Evolutionary conservation across 2,329 filamentous ascomycete species (phyloP).

Genomic region (Aspergillus fumigatiaffinis): DNA sequence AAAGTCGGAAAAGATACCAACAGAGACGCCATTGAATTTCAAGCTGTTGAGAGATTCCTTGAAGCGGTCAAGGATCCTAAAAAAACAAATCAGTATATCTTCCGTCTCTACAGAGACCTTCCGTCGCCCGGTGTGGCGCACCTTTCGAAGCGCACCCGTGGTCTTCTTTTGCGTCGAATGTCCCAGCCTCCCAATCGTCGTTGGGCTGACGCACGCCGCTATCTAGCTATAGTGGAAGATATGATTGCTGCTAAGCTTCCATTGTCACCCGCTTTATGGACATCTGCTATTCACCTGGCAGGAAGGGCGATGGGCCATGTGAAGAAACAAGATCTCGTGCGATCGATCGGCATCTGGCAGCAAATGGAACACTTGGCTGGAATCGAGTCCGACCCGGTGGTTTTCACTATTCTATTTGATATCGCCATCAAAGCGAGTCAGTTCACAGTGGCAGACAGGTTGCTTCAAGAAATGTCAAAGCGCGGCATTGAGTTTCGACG

Average conservation of each 20-base stretch:
- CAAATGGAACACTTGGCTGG: slow-evolving; percentile 78
- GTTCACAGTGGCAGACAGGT: slow-evolving; percentile 76
- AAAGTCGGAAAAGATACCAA: slow-evolving; percentile 13
- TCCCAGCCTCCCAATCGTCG: slow-evolving; percentile 48
- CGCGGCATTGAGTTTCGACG: slow-evolving; percentile 69
- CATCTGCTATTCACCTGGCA: slow-evolving; percentile 74
- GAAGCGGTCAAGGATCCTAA: slow-evolving; percentile 42
- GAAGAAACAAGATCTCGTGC: slow-evolving; percentile 58
- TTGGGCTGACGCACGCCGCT: slow-evolving; percentile 64
- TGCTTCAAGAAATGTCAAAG: slow-evolving; percentile 73
- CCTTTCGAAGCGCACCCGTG: slow-evolving; percentile 51
- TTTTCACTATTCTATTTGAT: slow-evolving; percentile 91
- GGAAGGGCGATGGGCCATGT: slow-evolving; percentile 64
- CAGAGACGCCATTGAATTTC: slow-evolving; percentile 32
- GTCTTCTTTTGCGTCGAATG: slow-evolving; percentile 64
- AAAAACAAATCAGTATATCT: slow-evolving; percentile 48
- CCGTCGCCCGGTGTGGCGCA: slow-evolving; percentile 52
- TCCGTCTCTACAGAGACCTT: slow-evolving; percentile 50
- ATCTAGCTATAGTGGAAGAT: slow-evolving; percentile 78
- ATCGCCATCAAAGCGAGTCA: slow-evolving; percentile 81
- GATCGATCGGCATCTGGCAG: slow-evolving; percentile 74
- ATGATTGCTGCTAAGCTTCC: slow-evolving; percentile 70
- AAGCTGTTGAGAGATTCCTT: slow-evolving; percentile 35
- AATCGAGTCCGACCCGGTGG: slow-evolving; percentile 66
- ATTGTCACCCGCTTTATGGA: slow-evolving; percentile 71